Base-by-base conservation (phyloP, 2,329 filamentous ascomycete species). In the Leptographium wingfieldii region DNA sequence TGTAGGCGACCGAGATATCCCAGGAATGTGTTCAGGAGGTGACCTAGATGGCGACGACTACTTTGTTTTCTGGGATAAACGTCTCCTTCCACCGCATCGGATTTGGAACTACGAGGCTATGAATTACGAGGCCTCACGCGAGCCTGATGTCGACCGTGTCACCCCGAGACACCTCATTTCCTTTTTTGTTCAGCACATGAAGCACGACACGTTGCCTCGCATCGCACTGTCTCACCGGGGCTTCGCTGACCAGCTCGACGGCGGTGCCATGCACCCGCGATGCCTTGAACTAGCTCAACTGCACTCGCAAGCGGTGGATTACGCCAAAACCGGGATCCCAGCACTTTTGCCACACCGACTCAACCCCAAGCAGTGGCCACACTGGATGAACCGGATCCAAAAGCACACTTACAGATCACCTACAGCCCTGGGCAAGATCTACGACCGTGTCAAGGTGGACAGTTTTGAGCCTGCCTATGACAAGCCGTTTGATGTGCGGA, bases 21-120 rank as follows among this genome's bases (percentile, higher is more conserved):
- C 92, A 0, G 91, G 88, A 67, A 97, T 97, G 92, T 91, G 94
- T 64, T 96, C 94, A 4, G 94, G 94, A 2, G 94, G 94, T 0
- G 94, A 99, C 68, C 79, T 99, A 0, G 94, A 99, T 68, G 94
- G 94, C 0, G 94, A 99, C 67, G 94, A 99, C 69, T 99, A 91
- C 69, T 86, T 97, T 59, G 84, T 97, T 5, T 87, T 96, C 54
- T 99, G 94, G 92, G 92, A 99, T 65, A 70, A 78, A 27, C 80
- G 82, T 16, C 75, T 99, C 7, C 76, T 95, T 31, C 90, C 90
- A 0, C 57, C 58, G 57, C 56, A 31, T 3, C 25, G 35, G 25
- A 57, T 53, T 22, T 89, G 88, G 82, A 89, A 94, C 65, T 76
- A 81, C 40, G 74, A 80, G 0, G 86, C 94, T 0, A 96, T 97